A percentile compares a stretch with the other conserved stretches of the same genome.
Conservation (phyloP, 371 early-diverging fungal species). For the Apophysomyces trapeziformis region DNA sequence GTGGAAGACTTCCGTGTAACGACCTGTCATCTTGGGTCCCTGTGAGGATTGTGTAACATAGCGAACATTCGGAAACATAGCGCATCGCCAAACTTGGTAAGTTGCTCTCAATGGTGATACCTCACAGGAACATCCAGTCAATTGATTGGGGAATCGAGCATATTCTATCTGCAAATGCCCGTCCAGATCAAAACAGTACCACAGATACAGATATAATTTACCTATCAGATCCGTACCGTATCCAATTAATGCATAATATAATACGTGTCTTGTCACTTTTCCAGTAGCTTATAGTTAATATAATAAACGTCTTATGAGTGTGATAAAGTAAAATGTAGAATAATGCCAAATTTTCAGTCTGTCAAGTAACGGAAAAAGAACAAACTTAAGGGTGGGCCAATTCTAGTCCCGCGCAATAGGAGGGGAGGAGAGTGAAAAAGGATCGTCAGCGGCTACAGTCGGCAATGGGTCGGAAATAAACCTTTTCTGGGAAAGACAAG, state of each 20-base stretch:
- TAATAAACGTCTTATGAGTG: too few species aligned
- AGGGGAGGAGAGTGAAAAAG: not conserved
- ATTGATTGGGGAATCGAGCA: not conserved
- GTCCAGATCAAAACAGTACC: too few species aligned
- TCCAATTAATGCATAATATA: too few species aligned
- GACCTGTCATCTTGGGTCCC: conserved; percentile 8
- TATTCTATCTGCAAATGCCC: not conserved
- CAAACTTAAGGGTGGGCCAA: not conserved
- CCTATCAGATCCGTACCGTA: too few species aligned
- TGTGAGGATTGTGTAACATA: not conserved
- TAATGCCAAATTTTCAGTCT: too few species aligned
- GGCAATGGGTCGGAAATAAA: not conserved
- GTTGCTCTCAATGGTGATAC: not conserved
- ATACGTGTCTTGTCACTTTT: too few species aligned
- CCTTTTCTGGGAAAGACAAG: not conserved
- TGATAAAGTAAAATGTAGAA: too few species aligned
- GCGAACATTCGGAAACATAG: not conserved
- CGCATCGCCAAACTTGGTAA: not conserved
- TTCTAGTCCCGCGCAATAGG: not conserved
- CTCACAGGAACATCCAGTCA: not conserved
- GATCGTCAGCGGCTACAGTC: not conserved
- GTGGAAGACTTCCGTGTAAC: not conserved
- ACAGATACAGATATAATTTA: too few species aligned
- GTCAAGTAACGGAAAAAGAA: too few species aligned
- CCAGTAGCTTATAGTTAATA: too few species aligned